These are phyloP conservation scores for Pythium rishiriense DNA, from an alignment of 352 stramenopile genomes.

Conservation along the genomic window DNA sequence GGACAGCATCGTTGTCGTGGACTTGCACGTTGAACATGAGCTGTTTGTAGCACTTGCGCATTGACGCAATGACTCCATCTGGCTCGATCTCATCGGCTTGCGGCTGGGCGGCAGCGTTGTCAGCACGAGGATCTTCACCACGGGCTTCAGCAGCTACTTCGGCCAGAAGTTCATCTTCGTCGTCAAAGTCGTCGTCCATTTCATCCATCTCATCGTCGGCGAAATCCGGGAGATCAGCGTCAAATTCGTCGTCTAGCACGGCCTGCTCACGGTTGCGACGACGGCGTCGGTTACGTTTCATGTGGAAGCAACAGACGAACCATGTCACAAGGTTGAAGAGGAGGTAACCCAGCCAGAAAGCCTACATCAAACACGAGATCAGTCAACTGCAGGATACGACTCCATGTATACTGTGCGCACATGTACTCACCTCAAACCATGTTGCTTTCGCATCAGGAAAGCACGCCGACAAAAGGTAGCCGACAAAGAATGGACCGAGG, in stretches of 20 bases:
- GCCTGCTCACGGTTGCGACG: constrained; percentile 32
- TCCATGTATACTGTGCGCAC: neutral
- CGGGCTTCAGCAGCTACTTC: constrained; percentile 21
- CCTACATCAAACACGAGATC: constrained; percentile 29
- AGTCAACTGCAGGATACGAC: neutral
- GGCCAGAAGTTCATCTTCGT: constrained; percentile 5
- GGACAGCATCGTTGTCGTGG: constrained; percentile 68
- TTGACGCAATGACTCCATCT: constrained; percentile 51
- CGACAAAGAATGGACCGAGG: constrained; percentile 69
- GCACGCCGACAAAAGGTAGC: constrained; percentile 55
- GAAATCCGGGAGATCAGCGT: constrained; percentile 36
- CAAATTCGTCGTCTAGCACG: constrained; percentile 32
- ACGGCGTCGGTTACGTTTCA: constrained; percentile 45
- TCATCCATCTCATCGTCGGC: constrained; percentile 23
- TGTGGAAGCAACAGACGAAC: constrained; percentile 74
- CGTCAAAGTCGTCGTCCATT: constrained; percentile 25
- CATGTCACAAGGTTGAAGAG: constrained; percentile 70
- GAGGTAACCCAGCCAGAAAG: constrained; percentile 79
- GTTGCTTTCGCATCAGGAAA: constrained; percentile 48
- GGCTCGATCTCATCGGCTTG: constrained; percentile 34
- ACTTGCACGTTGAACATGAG: constrained; percentile 70
- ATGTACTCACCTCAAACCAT: constrained; percentile 31
- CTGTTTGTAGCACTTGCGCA: constrained; percentile 71
- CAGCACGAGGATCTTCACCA: neutral
- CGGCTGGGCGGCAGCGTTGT: constrained; percentile 18